These are phyloP conservation scores for Camellia japonica DNA, from an alignment of 148 eudicot genomes.

Conservation along the genomic window DNA sequence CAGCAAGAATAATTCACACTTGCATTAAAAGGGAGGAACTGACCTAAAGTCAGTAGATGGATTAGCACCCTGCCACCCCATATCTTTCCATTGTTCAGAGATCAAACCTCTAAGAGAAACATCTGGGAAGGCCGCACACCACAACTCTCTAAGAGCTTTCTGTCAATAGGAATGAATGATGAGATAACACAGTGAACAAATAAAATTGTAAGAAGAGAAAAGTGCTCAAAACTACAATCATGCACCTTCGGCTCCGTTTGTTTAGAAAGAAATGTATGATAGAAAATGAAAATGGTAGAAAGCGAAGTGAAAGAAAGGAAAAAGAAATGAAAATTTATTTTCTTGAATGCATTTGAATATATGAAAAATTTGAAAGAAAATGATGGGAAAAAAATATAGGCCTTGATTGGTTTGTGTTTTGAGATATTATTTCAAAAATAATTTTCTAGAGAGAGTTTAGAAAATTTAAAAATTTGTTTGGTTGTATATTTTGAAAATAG, in stretches of 20 bases:
- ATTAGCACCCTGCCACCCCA: constrained; percentile 98
- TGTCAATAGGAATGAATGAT: constrained; percentile 27
- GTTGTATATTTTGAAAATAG: too few species aligned
- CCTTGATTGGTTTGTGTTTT: too few species aligned
- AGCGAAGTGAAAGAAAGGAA: too few species aligned
- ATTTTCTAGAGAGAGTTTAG: too few species aligned
- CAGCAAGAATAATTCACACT: background rate
- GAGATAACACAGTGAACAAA: constrained; percentile 8
- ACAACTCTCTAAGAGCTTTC: constrained; percentile 74
- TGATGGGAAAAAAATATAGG: too few species aligned
- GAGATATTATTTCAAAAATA: too few species aligned
- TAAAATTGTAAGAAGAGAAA: background rate
- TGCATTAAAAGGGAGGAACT: background rate
- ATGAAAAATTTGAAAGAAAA: too few species aligned
- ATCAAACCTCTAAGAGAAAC: constrained; percentile 61
- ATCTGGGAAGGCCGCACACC: constrained; percentile 72
- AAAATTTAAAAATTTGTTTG: too few species aligned
- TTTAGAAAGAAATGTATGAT: too few species aligned
- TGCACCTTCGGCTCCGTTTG: background rate
- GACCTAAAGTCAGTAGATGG: constrained; percentile 97
- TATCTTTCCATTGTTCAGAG: constrained; percentile 95
- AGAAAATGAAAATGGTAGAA: too few species aligned
- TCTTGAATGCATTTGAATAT: too few species aligned
- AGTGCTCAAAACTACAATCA: constrained; percentile 5
- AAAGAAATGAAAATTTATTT: too few species aligned